Base-by-base conservation (phyloP, 495 filamentous ascomycete species). In the Aspergillus funiculosus region DNA sequence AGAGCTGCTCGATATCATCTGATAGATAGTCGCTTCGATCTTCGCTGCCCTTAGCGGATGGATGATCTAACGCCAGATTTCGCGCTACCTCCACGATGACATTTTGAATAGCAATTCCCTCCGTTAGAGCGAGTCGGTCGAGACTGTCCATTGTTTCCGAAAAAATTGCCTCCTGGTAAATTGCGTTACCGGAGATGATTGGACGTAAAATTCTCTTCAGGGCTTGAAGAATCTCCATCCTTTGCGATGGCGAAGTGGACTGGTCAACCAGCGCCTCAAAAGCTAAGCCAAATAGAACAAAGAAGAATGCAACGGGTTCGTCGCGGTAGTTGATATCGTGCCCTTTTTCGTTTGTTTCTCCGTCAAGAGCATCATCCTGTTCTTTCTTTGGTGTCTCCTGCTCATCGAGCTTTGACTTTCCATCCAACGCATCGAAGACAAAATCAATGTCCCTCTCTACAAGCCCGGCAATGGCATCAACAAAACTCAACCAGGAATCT, bases 221-320 rank as follows among this genome's bases (percentile, higher is more conserved):
- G 4, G 91, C 92, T 51, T 83, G 83, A 7, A 99, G 76, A 36
- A 97, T 95, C 39, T 86, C 87, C 30, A 97, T 69, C 8, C 87
- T 91, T 57, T 95, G 88, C 39, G 87, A 83, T 22, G 87, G 69
- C 0, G 79, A 78, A 32, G 80, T 83, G 9, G 83, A 80, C 44
- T 88, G 81, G 5, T 84, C 86, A 11, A 87, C 90, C 30, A 99
- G 76, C 19, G 94, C 90, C 64, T 99, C 92, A 52, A 97, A 95
- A 0, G 89, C 89, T 45, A 99, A 83, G 18, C 92, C 92, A 56
- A 96, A 99, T 1, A 99, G 75, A 7, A 99, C 89, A 54, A 99
- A 99, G 67, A 99, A 99, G 73, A 99, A 99, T 1, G 92, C 92
- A 11, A 96, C 89, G 0, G 92, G 92, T 59, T 99, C 94, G 58